Percentiles rank a stretch among this genome's conserved stretches.
Conservation (phyloP, 75 land plant species). For the Ceratopteris richardii region DNA sequence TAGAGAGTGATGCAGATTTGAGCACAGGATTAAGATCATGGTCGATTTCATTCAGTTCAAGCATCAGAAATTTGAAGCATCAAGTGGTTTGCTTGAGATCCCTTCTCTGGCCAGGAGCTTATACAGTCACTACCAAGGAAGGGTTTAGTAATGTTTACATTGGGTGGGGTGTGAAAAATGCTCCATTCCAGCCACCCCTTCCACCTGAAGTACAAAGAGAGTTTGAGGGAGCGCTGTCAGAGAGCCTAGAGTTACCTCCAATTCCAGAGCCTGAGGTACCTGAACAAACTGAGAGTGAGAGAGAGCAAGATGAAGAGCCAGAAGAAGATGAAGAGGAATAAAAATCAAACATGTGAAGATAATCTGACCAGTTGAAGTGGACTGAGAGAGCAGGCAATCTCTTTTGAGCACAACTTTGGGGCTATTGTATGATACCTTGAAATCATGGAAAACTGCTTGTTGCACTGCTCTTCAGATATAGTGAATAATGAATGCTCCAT, state of each 20-base stretch:
- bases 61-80: conserved; percentile 21
- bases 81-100: conserved; percentile 33
- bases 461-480: no score
- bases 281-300: conserved; percentile 19
- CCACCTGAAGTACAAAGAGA: conserved; percentile 32
- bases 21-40: conserved; percentile 18
- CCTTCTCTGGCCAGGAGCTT: conserved; percentile 31
- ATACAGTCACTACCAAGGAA: conserved; percentile 29
- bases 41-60: conserved; percentile 29
- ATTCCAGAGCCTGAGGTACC: conserved; percentile 18
- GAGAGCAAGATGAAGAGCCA: conserved; percentile 1
- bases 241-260: conserved; percentile 28
- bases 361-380: no score
- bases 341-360: no score
- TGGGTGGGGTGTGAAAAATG: conserved; percentile 31
- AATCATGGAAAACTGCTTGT: no score
- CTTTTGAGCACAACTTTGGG: no score
- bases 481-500: no score
- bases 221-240: conserved; percentile 19
- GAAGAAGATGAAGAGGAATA: conserved; percentile 15
- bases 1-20: conserved; percentile 22
- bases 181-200: conserved; percentile 21
- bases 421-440: no score
- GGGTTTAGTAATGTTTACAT: conserved; percentile 32
- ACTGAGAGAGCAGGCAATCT: no score